Base-by-base conservation (phyloP, 805 yeast species). In the Wickerhamomyces alni region DNA sequence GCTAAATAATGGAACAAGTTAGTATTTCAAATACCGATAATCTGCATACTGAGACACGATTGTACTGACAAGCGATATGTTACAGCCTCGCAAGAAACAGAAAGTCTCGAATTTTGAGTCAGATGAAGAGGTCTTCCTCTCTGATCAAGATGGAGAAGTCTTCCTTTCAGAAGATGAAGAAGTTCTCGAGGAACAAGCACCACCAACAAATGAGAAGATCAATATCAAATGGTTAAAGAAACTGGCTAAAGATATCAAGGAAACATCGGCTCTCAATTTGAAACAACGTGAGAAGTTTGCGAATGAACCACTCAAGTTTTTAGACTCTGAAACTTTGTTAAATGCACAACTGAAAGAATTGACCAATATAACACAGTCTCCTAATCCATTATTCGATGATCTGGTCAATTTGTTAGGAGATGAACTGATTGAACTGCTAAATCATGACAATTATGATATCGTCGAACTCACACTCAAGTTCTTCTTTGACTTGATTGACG, bases 381-480 rank as follows among this genome's bases (percentile, higher is more conserved):
- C 45, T 3, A 36, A 30, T 4, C 44, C 50, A 8, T 31, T 52
- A 7, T 29, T 26, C 8, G 16, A 41, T 5, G 31, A 41, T 3
- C 19, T 44, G n/a, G 27, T 33, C 17, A 30, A 34, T 3, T 2
- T 35, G 3, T 9, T 44, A 7, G 30, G 28, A 6, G 41, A 13
- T 12, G 37, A 22, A 10, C 32, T 24, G 18, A 28, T n/a, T 4
- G 11, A 28, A 1, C 10, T 50, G 10, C 31, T 40, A 2, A 18
- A 35, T 11, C 55, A 52, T 33, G 46, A 47, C 4, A 50, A 51
- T 22, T 44, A 38, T 3, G 51, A 49, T 19, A 42, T 51, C 9
- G 37, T 47, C 13, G 50, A 47, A 10, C 44, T 47, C 8, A 33
- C 44, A 10, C 26, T 43, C 1, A 15, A 22, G 7, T 32, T 51